Evolutionary conservation across 352 stramenopile genomes (phyloP).

Genomic region (Pythium folliculosum): DNA sequence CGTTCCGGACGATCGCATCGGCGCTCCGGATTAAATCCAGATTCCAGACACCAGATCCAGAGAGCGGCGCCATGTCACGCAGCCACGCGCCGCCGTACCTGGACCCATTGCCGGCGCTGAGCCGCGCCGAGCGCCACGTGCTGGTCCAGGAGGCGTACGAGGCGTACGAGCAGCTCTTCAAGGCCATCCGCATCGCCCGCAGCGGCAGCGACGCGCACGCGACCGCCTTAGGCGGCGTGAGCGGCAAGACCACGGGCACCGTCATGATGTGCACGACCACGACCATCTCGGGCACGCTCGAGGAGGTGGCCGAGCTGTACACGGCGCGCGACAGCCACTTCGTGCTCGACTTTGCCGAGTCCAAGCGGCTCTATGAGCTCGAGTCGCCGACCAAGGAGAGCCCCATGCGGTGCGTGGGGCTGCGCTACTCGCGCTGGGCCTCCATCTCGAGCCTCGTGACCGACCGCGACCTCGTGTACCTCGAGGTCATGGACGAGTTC

Average conservation of each 20-base stretch:
- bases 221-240: constrained; percentile 34
- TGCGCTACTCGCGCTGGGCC: constrained; percentile 71
- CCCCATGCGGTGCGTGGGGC: constrained; percentile 43
- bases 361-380: constrained; percentile 57
- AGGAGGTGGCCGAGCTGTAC: constrained; percentile 67
- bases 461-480: constrained; percentile 55
- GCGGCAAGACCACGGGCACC: constrained; percentile 38
- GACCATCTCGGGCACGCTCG: constrained; percentile 51
- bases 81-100: constrained; percentile 13
- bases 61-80: constrained; percentile 2
- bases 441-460: constrained; percentile 48
- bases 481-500: constrained; percentile 76
- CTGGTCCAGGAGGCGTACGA: constrained; percentile 28
- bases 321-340: constrained; percentile 41
- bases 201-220: constrained; percentile 29
- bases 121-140: constrained; percentile 11
- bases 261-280: constrained; percentile 64
- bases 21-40: not conserved
- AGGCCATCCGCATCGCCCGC: constrained; percentile 25
- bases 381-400: constrained; percentile 38
- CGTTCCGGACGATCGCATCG: too few relatives aligned
- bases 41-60: not conserved
- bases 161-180: constrained; percentile 30
- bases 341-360: constrained; percentile 54
- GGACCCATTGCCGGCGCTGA: constrained; percentile 21